Evolutionary conservation across 2,329 filamentous ascomycete genomes (phyloP), one percentile per base, ranked within the genome.

Genomic region (Coleophoma cylindrospora): DNA sequence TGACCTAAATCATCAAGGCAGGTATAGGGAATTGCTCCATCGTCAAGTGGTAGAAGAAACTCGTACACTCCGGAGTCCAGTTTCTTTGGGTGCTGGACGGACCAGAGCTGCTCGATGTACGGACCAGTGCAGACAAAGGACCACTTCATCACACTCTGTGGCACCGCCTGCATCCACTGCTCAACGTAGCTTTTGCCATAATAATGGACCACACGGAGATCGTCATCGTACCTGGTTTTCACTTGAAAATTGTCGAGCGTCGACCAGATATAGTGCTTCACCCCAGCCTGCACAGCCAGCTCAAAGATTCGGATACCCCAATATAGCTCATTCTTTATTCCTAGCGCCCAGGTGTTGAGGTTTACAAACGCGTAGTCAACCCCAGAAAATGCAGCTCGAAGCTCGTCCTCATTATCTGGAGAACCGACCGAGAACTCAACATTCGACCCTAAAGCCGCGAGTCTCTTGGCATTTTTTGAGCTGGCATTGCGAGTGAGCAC

Each of bases 181-280:
- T 45, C 48, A 14, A 40, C 27, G 27, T 54, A 19, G 17, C 41
- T 53, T 27, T 58, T 65, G 6, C 59, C 58, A 5, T 68, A 56
- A 32, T 60, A 54, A 4, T 61, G 64, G 45, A 69, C 69, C 2
- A 65, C 70, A 54, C 71, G 69, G 33, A 68, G 66, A 57, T 72
- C 68, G 1, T 68, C 69, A 2, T 55, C 57, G 7, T 19, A 19
- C 19, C 66, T 61, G 51, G 62, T 65, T 37, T 64, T 62, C 3
- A 65, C 59, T 40, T 70, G 58, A 45, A 65, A 72, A 9, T 58
- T 62, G 4, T 61, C 58, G 37, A 68, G 65, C 56, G 68, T 68
- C 27, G 63, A 62, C 49, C 65, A 71, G 33, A 66, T 45, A 41
- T 58, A 65, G 50, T 63, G 63, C 45, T 61, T 59, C 10, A 64